Percentiles rank a stretch among this genome's conserved stretches.
These are phyloP conservation scores for Candida oleophila DNA, from an alignment of 805 yeast species.

Conservation along the genomic window DNA sequence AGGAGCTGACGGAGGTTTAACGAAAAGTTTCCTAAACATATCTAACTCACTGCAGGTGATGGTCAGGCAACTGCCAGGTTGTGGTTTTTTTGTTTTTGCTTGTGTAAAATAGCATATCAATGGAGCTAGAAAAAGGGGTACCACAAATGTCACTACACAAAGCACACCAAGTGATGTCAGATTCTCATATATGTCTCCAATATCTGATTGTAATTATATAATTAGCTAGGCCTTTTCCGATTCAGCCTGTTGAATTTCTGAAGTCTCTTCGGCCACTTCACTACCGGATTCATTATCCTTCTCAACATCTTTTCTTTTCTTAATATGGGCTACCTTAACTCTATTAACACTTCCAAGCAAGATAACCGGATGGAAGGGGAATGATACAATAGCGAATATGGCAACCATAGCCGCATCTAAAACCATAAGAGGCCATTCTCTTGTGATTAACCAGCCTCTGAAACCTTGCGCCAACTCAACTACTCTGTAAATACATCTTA, in stretches of 20 bases:
- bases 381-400: constrained; percentile 31
- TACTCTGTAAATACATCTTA: constrained; percentile 39
- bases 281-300: constrained; percentile 1
- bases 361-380: constrained; percentile 40
- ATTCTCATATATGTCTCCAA: no score
- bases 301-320: constrained; percentile 19
- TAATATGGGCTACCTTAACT: constrained; percentile 26
- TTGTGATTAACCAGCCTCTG: constrained; percentile 32
- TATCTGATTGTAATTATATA: no score
- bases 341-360: constrained; percentile 30
- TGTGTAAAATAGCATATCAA: not conserved
- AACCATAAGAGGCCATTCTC: constrained; percentile 37
- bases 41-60: no score
- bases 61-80: no score
- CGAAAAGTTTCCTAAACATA: not conserved
- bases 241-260: not conserved
- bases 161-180: no score
- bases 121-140: not conserved
- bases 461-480: constrained; percentile 41
- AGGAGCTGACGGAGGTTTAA: not conserved
- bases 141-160: not conserved
- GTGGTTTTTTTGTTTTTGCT: no score
- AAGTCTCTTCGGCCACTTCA: not conserved
- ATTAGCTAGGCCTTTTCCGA: not conserved
- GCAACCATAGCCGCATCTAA: constrained; percentile 41